Evolutionary conservation across 352 stramenopile species (phyloP).

Genomic region (Globisporangium cystogenes): DNA sequence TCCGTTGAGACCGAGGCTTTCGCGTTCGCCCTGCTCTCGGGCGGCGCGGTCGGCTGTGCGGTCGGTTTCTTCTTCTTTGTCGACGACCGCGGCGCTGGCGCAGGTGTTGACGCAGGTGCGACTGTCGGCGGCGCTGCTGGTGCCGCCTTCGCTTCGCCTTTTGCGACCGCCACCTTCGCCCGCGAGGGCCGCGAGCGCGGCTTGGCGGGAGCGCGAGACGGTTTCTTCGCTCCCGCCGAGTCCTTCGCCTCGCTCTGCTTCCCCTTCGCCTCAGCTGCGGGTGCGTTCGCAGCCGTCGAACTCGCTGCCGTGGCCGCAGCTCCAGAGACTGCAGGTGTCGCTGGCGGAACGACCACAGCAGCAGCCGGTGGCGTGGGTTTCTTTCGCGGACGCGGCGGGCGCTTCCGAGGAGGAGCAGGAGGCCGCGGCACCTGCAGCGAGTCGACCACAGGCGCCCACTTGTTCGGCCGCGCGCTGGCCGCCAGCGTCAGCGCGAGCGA

Average conservation of each 20-base stretch:
- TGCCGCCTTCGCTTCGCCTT: background rate
- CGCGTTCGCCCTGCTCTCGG: background rate
- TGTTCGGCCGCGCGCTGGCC: background rate
- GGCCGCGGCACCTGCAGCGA: constrained; percentile 4
- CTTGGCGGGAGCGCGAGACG: constrained; percentile 2
- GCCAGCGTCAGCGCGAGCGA: constrained; percentile 4
- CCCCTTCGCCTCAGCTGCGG: background rate
- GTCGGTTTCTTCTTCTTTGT: background rate
- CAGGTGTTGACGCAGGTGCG: background rate
- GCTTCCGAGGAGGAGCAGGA: constrained; percentile 11
- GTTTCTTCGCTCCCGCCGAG: background rate
- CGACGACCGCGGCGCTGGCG: background rate
- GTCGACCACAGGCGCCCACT: background rate
- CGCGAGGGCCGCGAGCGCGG: background rate
- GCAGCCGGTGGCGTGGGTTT: constrained; percentile 6
- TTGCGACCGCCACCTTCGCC: background rate
- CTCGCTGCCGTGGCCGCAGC: background rate
- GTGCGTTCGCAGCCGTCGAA: background rate
- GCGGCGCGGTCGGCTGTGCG: background rate
- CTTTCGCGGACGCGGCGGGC: constrained; percentile 11
- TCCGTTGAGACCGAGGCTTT: background rate
- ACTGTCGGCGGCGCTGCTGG: background rate
- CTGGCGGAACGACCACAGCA: background rate
- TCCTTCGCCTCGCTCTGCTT: background rate
- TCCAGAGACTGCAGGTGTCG: background rate